These are phyloP conservation scores for Dillenia suffruticosa DNA, from an alignment of 164 flowering plant species.

Conservation along the genomic window DNA sequence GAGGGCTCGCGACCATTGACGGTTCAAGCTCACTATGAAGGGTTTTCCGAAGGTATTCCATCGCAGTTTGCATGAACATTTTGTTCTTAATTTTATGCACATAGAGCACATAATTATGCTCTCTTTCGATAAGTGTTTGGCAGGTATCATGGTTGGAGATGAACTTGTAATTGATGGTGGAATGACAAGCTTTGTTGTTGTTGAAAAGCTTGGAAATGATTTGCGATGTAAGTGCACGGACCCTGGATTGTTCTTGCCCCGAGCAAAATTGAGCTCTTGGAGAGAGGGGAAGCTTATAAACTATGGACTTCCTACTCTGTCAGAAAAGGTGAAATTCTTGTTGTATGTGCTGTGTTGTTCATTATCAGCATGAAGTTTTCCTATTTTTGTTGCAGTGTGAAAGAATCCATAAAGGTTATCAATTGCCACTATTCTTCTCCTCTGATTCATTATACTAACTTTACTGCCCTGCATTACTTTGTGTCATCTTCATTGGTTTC, in stretches of 20 bases:
- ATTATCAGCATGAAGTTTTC: neutral
- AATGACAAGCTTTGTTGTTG: slow-evolving; percentile 83
- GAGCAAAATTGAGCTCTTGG: slow-evolving; percentile 90
- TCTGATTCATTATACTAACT: neutral
- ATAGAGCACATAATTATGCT: too few species aligned
- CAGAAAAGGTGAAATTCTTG: slow-evolving; percentile 46
- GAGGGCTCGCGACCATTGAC: slow-evolving; percentile 66
- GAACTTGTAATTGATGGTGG: slow-evolving; percentile 90
- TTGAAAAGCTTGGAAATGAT: slow-evolving; percentile 72
- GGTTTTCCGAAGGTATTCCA: slow-evolving; percentile 72
- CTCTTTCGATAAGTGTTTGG: slow-evolving; percentile 1
- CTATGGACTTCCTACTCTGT: slow-evolving; percentile 56
- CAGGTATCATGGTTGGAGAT: slow-evolving; percentile 78
- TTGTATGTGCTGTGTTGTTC: too few species aligned
- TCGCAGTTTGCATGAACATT: too few species aligned
- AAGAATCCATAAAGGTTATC: neutral
- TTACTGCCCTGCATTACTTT: too few species aligned
- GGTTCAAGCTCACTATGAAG: slow-evolving; percentile 69
- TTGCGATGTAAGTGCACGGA: slow-evolving; percentile 74
- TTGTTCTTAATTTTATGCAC: too few species aligned
- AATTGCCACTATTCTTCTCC: neutral
- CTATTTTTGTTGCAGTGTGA: neutral
- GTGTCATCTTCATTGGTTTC: too few species aligned
- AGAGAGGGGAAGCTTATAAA: slow-evolving; percentile 73
- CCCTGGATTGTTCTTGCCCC: slow-evolving; percentile 72